Evolutionary conservation across 805 yeast genomes (phyloP), one percentile per base, ranked within the genome.

Genomic region (Candida insectalens): DNA sequence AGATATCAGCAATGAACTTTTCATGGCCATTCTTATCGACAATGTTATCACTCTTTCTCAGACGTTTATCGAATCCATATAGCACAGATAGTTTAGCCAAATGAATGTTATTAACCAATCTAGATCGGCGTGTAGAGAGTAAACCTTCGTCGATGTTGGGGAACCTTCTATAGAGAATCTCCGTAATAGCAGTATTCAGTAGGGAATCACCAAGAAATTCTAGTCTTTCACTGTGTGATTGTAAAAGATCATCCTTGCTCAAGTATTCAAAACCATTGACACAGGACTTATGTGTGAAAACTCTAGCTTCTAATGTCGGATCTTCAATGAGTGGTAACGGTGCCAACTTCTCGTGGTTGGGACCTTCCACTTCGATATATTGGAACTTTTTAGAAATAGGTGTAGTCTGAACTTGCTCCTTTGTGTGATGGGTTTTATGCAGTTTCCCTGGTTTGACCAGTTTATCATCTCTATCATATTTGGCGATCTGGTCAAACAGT

Each of bases 201-300:
- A 85, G 71, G 1, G 96, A 77, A 59, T 89, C 97, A 12, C 97
- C 97, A 29, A 84, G 60, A 50, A 85, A 89, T 59, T 89, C 97
- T 16, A 87, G 62, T 32, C 96, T 66, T 62, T 88, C 96, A 53
- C 89, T 83, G 46, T 84, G 88, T 2, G 77, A 61, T 33, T 66
- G 60, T 18, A 80, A 60, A 34, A 70, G 61, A 42, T 80, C 89
- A 4, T 59, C 54, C 32, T 67, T 71, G n/a, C 72, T 60, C 31
- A 78, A 53, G 42, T 71, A 73, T 4, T 71, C 53, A 40, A 71
- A 70, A 42, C 71, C 72, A 39, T 77, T 74, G 12, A 78, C 68
- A 3, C 72, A 62, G 0, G 96, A 87, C 44, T 77, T 77, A 54
- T 89, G 96, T 19, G 79, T 72, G 50, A 88, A 89, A 0, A 85